Base-by-base conservation (phyloP, 2,329 filamentous ascomycete species). In the Aureobasidium namibiae region DNA sequence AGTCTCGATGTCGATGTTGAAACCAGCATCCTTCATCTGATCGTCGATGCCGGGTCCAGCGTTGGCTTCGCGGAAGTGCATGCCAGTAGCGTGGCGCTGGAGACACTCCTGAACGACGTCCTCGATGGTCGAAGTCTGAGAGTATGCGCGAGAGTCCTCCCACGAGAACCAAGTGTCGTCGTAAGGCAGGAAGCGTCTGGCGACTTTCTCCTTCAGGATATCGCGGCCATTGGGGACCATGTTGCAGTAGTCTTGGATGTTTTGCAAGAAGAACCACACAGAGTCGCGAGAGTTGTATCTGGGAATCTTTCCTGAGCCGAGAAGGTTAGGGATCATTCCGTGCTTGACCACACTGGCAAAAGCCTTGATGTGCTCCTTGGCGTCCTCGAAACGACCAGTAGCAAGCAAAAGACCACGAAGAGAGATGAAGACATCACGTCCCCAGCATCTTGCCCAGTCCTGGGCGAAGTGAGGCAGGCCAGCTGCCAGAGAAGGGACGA, bases 331-430 rank as follows among this genome's bases (percentile, higher is more conserved):
- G 60, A 99, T 92, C 91, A 97, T 95, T 53, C 94, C 94, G 67
- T 99, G 94, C 78, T 99, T 99, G 65, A 99, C 77, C 11, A 99
- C 92, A 70, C 91, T 96, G 2, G 89, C 92, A 74, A 99, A 99
- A 9, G 92, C 92, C 61, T 90, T 78, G 61, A 99, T 96, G 68
- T 99, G 95, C 71, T 97, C 91, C 68, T 85, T 92, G 8, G 94
- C 94, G 70, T 96, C 92, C 2, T 82, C 83, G 67, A 88, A 96
- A 9, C 94, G 86, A 1, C 91, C 90, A 11, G 92, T 97, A 41
- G 89, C 91, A 36, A 99, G 82, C 65, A 89, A 90, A n/a, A 99
- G 79, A 44, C 94, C 94, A 53, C 94, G 87, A 41, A 96, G 83
- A 14, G 94, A 94, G 63, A 99, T 99, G 72, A 96, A 97, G 13